phyloP scores from a whole-genome alignment of 768 basidiomycete genomes.

The Auriculariales sp. region DNA sequence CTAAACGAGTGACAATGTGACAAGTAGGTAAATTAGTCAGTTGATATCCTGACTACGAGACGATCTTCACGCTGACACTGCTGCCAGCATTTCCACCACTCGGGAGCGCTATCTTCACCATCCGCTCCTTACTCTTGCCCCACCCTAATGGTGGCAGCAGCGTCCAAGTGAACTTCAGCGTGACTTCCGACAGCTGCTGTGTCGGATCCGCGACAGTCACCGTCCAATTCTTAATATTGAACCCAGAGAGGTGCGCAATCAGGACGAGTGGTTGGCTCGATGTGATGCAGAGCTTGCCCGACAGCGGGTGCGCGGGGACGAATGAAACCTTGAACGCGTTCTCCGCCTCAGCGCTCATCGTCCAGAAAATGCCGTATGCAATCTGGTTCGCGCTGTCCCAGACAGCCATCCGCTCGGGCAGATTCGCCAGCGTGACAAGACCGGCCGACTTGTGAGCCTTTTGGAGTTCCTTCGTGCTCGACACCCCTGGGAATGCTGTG shows the following conservation, averaged over 20 bases:
- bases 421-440: conserved; percentile 30
- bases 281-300: not conserved
- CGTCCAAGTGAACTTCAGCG: not conserved
- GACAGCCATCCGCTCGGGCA: conserved; percentile 26
- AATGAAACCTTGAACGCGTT: conserved; percentile 19
- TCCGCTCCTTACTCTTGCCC: not conserved
- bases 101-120: not conserved
- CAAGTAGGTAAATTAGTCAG: too few relatives aligned
- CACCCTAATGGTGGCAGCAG: not conserved
- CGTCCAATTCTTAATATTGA: conserved; percentile 21
- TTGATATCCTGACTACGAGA: too few relatives aligned
- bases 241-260: conserved; percentile 11
- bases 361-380: conserved; percentile 28
- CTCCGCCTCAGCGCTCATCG: conserved; percentile 40
- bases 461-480: conserved; percentile 20
- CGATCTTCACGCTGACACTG: not conserved
- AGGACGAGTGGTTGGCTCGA: conserved; percentile 16
- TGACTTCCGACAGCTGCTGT: conserved; percentile 19
- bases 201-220: conserved; percentile 54
- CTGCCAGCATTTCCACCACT: not conserved
- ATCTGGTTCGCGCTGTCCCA: conserved; percentile 30
- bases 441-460: conserved; percentile 18
- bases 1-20: too few relatives aligned
- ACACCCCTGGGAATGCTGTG: conserved; percentile 37
- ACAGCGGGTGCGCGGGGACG: not conserved